Base-by-base conservation (phyloP, 2,329 filamentous ascomycete species). In the Colletotrichum sublineola region DNA sequence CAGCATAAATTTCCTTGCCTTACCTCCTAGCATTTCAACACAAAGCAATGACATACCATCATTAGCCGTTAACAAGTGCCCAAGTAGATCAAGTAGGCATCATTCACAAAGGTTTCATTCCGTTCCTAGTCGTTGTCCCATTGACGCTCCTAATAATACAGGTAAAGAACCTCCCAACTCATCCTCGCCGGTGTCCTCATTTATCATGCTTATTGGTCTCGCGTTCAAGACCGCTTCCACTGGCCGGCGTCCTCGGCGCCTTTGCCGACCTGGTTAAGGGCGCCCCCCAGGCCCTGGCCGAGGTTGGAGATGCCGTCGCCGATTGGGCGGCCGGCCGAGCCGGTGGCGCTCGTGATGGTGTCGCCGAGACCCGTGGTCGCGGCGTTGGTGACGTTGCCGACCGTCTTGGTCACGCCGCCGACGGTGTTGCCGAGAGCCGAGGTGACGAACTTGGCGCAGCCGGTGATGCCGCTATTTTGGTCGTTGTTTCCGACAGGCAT, bases 221-320 rank as follows among this genome's bases (percentile, higher is more conserved):
- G 4, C 2, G 1, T 11, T 58, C 18, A 74, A 7, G 71, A 75
- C 5, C 63, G 83, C 81, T 87, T 87, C 87, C 88, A 89, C 77
- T 90, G 80, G 3, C 89, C 89, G 14, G 88, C 88, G 76, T 89
- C 82, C 80, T 90, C 88, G 8, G 88, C 85, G 0, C 88, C 88
- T 79, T 87, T 84, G 18, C 86, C 85, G 2, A 90, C 82, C 58
- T 80, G 81, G 55, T 82, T 81, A 48, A 84, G 79, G 1, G 87
- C 89, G 56, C 83, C 82, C 80, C 90, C 84, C 2, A 91, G 75
- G 0, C 88, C 88, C 1, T 83, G 85, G 7, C 87, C 87, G 9
- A 89, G 77, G 74, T 84, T 87, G 9, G 84, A 83, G 15, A 91
- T 68, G 2, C 84, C 88, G 75, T 91, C 86, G 9, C 89, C 89